A percentile compares a stretch with the other conserved stretches of the same genome.
These are phyloP conservation scores for Pythium oligandrum DNA, from an alignment of 352 stramenopile genomes.

Conservation along the genomic window DNA sequence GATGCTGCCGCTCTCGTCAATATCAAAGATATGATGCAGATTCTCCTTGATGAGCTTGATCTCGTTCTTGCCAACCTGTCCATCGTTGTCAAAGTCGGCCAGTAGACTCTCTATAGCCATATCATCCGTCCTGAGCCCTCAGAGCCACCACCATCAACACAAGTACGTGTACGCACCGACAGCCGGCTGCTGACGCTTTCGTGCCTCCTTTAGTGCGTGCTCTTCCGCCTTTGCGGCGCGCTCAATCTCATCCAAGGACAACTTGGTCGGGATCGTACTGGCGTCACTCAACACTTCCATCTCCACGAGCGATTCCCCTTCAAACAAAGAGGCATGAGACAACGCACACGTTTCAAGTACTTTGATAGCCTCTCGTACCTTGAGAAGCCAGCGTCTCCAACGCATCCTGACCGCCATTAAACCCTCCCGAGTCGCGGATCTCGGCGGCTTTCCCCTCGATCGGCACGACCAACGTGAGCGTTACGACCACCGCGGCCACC, in stretches of 20 bases:
- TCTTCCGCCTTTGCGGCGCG: slow-evolving; percentile 9
- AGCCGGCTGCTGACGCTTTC: slow-evolving; percentile 7
- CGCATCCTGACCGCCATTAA: too few relatives aligned
- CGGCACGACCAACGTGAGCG: too few relatives aligned
- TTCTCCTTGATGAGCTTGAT: slow-evolving; percentile 82
- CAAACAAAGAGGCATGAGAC: not conserved
- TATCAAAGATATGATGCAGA: slow-evolving; percentile 73
- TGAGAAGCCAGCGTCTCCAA: too few relatives aligned
- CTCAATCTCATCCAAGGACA: slow-evolving; percentile 16
- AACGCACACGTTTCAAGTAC: too few relatives aligned
- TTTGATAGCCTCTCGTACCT: too few relatives aligned
- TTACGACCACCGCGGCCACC: too few relatives aligned
- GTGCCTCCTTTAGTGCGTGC: slow-evolving; percentile 1
- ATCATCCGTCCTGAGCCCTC: not conserved
- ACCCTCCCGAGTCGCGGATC: too few relatives aligned
- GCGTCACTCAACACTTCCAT: slow-evolving; percentile 17
- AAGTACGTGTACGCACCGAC: slow-evolving; percentile 7
- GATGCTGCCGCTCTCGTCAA: slow-evolving; percentile 69
- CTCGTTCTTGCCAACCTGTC: slow-evolving; percentile 61
- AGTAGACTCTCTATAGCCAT: slow-evolving; percentile 52
- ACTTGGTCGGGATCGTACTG: slow-evolving; percentile 2
- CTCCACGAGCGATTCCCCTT: slow-evolving; percentile 10
- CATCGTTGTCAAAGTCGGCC: slow-evolving; percentile 78
- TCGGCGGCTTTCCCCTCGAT: too few relatives aligned
- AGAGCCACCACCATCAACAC: too few relatives aligned